These are phyloP conservation scores for Ogataea sp. DNA, from an alignment of 805 yeast genomes.

Conservation along the genomic window DNA sequence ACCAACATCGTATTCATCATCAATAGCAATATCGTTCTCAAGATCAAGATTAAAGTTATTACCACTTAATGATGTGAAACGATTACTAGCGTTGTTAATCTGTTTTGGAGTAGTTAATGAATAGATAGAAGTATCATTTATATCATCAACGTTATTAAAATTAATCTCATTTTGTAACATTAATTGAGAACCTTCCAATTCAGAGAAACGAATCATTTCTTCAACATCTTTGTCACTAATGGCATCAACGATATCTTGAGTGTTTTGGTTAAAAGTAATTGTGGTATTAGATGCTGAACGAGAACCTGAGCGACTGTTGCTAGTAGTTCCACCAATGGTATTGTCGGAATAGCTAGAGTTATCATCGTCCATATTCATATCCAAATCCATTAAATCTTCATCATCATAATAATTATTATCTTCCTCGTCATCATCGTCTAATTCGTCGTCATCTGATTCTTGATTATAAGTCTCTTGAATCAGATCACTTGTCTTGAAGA, in stretches of 20 bases:
- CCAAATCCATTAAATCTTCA: conserved; percentile 21
- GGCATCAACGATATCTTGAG: no score
- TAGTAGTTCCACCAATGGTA: no score
- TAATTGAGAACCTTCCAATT: no score
- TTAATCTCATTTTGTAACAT: no score
- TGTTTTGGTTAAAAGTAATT: no score
- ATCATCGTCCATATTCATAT: conserved; percentile 24
- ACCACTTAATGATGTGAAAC: conserved; percentile 1
- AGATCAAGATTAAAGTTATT: conserved; percentile 3
- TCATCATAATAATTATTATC: conserved; percentile 18
- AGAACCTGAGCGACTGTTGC: no score
- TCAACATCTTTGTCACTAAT: conserved; percentile 20
- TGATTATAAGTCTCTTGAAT: conserved; percentile 24
- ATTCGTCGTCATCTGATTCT: conserved; percentile 23
- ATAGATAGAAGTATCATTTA: conserved; percentile 14
- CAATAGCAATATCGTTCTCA: no score
- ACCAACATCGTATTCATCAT: not conserved
- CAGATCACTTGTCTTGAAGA: conserved; percentile 22
- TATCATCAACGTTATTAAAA: no score
- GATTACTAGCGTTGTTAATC: conserved; percentile 7
- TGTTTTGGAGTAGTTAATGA: conserved; percentile 21
- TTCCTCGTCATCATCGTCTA: conserved; percentile 22
- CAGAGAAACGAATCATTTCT: no score
- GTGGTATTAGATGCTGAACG: no score
- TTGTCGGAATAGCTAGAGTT: no score